Base-by-base conservation (phyloP, 441 rosid genomes). In the Hura crepitans region DNA sequence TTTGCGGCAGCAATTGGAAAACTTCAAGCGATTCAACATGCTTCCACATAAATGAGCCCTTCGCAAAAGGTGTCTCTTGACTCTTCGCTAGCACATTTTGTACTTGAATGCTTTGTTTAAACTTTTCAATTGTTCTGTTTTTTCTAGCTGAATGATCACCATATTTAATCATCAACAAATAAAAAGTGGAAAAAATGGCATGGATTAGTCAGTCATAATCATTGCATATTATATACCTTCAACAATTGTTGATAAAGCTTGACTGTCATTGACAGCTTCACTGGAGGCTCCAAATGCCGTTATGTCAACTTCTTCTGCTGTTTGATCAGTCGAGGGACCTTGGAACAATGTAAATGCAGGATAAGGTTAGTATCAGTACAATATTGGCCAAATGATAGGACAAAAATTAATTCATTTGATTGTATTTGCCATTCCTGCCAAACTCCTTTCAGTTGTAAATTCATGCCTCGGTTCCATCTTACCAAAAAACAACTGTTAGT, bases 1-100 rank as follows among this genome's bases (percentile, higher is more conserved):
- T 68, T 18, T 68, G 71, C 5, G 71, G 71, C 10, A 68, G 53
- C 18, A 2, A 2, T 27, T 11, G 14, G 63, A 68, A 56, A 56
- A 56, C 54, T 13, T 37, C 71, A 18, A 53, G 30, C 35, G 71
- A 67, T 37, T 67, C 61, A 53, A 67, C 11, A 14, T 67, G 25
- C 42, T 67, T 0, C 71, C 71, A 67, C 11, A 67, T 35, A n/a
- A 62, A 10, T 23, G 51, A 53, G 62, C 35, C 15, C 25, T 67
- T 67, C 20, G 20, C 20, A 11, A 67, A 67, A 67, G 71, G 71
- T 22, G 39, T 8, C 23, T 12, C 61, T 37, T 15, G 50, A 6
- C 12, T 37, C 9, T 20, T 39, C 23, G 15, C 22, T 54, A 37
- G 9, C 5, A n/a, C 33, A 11, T 12, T 39, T 3, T 28, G 45